These are phyloP conservation scores for Ceratobasidium sp. DNA, from an alignment of 1,284 basidiomycete genomes.

Conservation along the genomic window DNA sequence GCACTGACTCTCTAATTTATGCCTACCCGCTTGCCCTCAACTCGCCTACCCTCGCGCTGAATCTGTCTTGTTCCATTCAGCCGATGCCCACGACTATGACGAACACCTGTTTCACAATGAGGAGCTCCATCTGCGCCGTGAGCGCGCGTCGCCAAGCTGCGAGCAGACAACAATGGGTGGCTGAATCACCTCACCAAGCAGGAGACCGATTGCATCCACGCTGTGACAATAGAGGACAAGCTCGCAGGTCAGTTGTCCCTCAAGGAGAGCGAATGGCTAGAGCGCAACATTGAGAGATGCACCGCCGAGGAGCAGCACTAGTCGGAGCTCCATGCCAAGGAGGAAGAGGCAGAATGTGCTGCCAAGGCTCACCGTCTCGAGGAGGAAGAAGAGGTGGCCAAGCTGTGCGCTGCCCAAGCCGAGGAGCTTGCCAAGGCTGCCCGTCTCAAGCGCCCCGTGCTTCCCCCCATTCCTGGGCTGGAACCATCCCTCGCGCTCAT, in stretches of 20 bases:
- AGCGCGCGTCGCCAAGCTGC: constrained; percentile 37
- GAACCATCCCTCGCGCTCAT: constrained; percentile 33
- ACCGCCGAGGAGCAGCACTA: constrained; percentile 35
- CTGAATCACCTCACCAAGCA: constrained; percentile 33
- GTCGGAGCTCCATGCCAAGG: neutral
- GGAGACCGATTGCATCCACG: constrained; percentile 41
- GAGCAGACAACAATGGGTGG: constrained; percentile 28
- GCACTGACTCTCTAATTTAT: too few relatives aligned
- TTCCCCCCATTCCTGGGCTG: constrained; percentile 32
- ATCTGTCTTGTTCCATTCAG: too few relatives aligned
- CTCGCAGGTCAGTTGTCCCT: constrained; percentile 13
- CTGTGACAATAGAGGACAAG: constrained; percentile 41
- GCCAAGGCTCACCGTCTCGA: constrained; percentile 2
- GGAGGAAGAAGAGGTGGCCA: constrained; percentile 39
- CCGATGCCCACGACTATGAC: constrained; percentile 7
- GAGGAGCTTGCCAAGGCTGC: constrained; percentile 37
- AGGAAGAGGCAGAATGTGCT: constrained; percentile 33
- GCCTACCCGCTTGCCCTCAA: too few relatives aligned
- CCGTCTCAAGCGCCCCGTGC: constrained; percentile 36
- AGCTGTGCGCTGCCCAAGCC: constrained; percentile 33
- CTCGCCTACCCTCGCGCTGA: too few relatives aligned
- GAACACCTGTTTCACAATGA: constrained; percentile 20
- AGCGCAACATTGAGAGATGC: constrained; percentile 32
- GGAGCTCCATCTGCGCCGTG: constrained; percentile 14
- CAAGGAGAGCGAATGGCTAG: constrained; percentile 31